Percentiles rank a stretch among this genome's conserved stretches.
These are phyloP conservation scores for Spizellomyces punctatus DNA, from an alignment of 192 early-diverging fungal genomes.

Conservation along the genomic window DNA sequence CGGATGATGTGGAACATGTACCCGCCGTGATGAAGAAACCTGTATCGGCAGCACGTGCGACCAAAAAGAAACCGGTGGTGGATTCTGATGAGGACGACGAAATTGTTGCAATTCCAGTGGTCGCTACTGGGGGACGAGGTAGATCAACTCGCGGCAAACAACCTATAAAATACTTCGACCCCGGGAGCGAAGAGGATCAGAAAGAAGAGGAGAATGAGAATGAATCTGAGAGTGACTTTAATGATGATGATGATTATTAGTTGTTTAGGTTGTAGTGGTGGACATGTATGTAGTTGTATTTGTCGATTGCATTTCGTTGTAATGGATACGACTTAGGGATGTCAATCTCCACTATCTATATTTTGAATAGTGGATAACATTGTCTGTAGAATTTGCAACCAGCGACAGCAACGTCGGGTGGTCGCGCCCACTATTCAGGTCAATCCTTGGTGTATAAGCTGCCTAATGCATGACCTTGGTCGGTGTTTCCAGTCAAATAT, in stretches of 20 bases:
- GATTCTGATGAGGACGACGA: conserved; percentile 4
- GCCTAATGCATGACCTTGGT: too few species aligned
- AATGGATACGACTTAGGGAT: too few species aligned
- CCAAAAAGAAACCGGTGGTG: conserved; percentile 1
- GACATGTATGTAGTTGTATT: too few species aligned
- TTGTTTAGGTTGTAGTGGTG: neutral
- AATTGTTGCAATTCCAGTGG: neutral
- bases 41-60: neutral
- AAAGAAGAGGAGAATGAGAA: neutral
- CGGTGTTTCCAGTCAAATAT: too few species aligned
- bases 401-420: too few species aligned
- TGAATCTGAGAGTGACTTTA: conserved; percentile 12
- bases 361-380: too few species aligned
- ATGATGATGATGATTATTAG: conserved; percentile 2
- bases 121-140: neutral
- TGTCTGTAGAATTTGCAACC: too few species aligned
- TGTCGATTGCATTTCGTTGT: too few species aligned
- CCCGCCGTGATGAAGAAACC: neutral
- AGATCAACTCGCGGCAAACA: conserved; percentile 8
- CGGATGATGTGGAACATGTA: too few species aligned
- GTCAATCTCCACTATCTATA: too few species aligned
- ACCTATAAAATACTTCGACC: conserved; percentile 23
- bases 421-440: too few species aligned
- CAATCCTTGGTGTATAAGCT: too few species aligned
- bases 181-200: conserved; percentile 10